Evolutionary conservation across 2,329 filamentous ascomycete species (phyloP).

Genomic region (Neofusicoccum umdonicola): DNA sequence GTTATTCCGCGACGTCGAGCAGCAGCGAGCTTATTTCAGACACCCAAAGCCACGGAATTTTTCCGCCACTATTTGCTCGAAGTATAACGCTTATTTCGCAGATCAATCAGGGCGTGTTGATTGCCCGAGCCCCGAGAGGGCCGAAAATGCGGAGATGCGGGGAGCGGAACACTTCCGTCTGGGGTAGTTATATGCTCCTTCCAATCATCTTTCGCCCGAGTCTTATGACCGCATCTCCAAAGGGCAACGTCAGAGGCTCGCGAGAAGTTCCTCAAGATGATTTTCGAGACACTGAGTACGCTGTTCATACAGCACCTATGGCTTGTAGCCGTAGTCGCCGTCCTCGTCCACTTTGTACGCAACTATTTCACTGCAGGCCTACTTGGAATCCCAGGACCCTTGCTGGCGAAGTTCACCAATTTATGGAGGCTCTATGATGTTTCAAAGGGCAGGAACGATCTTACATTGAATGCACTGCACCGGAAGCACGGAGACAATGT

Average conservation of each 20-base stretch:
- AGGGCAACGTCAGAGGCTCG: neutral
- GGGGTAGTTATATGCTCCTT: neutral
- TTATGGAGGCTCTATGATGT: conserved; percentile 66
- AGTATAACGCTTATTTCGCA: too few relatives aligned
- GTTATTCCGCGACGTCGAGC: too few relatives aligned
- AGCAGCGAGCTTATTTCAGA: too few relatives aligned
- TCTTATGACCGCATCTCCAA: neutral
- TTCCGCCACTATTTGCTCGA: too few relatives aligned
- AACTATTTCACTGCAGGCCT: neutral
- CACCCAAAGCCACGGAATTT: too few relatives aligned
- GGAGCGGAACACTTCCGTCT: neutral
- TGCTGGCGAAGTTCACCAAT: conserved; percentile 64
- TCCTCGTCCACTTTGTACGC: neutral
- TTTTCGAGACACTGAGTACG: neutral
- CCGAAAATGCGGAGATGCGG: neutral
- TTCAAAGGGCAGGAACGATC: conserved; percentile 21
- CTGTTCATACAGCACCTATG: neutral
- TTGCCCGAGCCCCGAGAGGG: neutral
- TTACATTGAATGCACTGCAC: conserved; percentile 49
- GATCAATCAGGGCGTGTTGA: neutral
- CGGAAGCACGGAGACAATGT: conserved; percentile 71
- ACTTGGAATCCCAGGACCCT: conserved; percentile 55
- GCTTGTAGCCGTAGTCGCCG: neutral
- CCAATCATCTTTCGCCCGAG: neutral
- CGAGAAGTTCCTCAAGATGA: neutral